These are phyloP conservation scores for Helicocarpus griseus DNA, from an alignment of 2,329 filamentous ascomycete species.

Conservation along the genomic window DNA sequence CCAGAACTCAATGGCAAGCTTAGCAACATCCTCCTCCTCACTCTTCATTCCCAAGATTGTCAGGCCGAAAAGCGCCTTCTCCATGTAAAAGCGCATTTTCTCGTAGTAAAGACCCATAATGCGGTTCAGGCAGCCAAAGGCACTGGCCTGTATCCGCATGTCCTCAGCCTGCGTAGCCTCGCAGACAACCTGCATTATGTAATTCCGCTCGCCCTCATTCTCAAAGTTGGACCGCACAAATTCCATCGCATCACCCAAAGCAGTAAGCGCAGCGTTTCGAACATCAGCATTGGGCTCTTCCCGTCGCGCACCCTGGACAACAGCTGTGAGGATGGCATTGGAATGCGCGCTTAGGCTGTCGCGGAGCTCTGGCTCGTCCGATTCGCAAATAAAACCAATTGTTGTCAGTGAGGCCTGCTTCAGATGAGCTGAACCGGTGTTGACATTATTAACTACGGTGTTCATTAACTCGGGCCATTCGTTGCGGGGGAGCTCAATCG, in stretches of 20 bases:
- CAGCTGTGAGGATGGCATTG: constrained; percentile 94
- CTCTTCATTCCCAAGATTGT: constrained; percentile 99
- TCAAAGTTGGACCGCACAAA: constrained; percentile 98
- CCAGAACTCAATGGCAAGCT: constrained; percentile 98
- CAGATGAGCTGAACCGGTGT: constrained; percentile 71
- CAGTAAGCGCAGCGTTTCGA: constrained; percentile 82
- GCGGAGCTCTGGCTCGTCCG: constrained; percentile 77
- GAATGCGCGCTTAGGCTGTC: constrained; percentile 75
- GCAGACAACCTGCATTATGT: constrained; percentile 99
- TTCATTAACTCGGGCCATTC: constrained; percentile 92
- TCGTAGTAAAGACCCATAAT: constrained; percentile 99
- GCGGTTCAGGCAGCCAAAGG: constrained; percentile 93
- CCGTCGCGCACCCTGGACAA: constrained; percentile 93
- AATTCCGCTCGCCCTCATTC: constrained; percentile 97
- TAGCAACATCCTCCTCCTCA: constrained; percentile 93
- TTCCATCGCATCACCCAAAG: constrained; percentile 90
- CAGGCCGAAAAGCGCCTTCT: constrained; percentile 95
- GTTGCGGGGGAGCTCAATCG: constrained; percentile 84
- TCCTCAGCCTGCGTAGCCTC: constrained; percentile 95
- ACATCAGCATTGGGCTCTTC: constrained; percentile 90
- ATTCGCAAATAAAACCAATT: constrained; percentile 98
- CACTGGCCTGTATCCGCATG: constrained; percentile 82
- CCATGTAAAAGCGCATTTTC: constrained; percentile 99
- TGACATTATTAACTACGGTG: constrained; percentile 83
- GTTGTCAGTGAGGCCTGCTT: constrained; percentile 91